Evolutionary conservation across 768 basidiomycete species (phyloP), one percentile per base, ranked within the genome.

Genomic region (Tylopilus intermedius): DNA sequence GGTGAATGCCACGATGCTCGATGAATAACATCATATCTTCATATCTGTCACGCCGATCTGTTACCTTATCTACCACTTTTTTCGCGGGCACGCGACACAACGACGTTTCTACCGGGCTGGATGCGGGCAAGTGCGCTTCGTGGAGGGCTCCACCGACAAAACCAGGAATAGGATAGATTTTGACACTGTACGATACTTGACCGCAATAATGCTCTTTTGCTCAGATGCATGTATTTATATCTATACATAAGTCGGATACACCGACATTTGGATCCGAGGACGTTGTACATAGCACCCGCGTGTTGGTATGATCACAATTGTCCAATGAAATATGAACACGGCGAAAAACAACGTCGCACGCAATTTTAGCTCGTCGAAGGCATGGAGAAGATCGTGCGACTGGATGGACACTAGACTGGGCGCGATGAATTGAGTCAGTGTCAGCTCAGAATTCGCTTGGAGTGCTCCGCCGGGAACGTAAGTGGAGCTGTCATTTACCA

Each of bases 31-130:
- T 41, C 39, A 32, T 27, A 32, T 53, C 45, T 45, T 53, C 27
- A 55, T 54, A 65, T 67, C 43, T 63, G 61, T 57, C 41, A 39
- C 45, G 2, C 37, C 7, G 30, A 39, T 67, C 2, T 67, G 47
- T 60, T 65, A 66, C 59, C 40, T 63, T 63, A 57, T 41, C 27
- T 33, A 47, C 45, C 22, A 29, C 21, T 37, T 37, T 41, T 52
- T 59, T 49, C 22, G 44, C 43, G 40, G 42, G 18, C 37, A 24
- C 24, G 24, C 24, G 24, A 24, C 24, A 24, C 24, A 24, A 43
- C 39, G 42, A 39, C n/a, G 44, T 38, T 38, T 35, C 4, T 47
- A 32, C 1, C 18, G 1, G 18, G 26, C n/a, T 27, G 27, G 27
- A 37, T 21, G 39, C 40, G 32, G 27, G 37, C 39, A 15, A 39